Base-by-base conservation (phyloP, 1,284 basidiomycete species). In the Taiwanofungus camphoratus region DNA sequence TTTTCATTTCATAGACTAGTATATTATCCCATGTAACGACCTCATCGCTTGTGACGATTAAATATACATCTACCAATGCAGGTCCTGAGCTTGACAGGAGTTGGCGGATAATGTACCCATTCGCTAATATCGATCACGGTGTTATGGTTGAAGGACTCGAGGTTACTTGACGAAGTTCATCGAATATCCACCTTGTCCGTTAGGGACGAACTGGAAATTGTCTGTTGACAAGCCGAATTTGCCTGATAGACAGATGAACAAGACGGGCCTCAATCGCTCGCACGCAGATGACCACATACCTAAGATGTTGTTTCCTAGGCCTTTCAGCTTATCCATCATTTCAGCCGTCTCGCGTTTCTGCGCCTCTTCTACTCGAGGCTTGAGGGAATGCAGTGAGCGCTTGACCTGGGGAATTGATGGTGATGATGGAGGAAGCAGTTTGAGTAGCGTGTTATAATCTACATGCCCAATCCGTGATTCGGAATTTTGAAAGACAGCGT, bases 121-220 rank as follows among this genome's bases (percentile, higher is more conserved):
- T n/a, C n/a, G n/a, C n/a, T n/a, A n/a, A n/a, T n/a, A n/a, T n/a
- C n/a, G n/a, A n/a, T n/a, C n/a, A n/a, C n/a, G n/a, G n/a, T n/a
- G n/a, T n/a, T n/a, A n/a, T 34, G 32, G 12, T n/a, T 34, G 32
- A 34, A 34, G 12, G 32, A 7, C 12, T 34, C 12, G 7, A 18
- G 15, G 18, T 35, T 66, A 79, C 51, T 57, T 70, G 22, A 71
- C 69, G 56, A 98, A 97, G 54, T 92, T 88, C 75, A 98, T 79
- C 1, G 86, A 89, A 68, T 97, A 98, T 0, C 94, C 92, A 21
- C 95, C 95, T 52, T 93, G 84, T 15, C 87, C 87, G 51, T 92
- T 92, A 18, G 88, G 88, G 46, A 84, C 82, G 55, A 99, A 91
- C 66, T 97, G 87, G 76, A 99, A 99, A 67, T 92, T 94, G 58